These are phyloP conservation scores for Shiraia bambusicola DNA, from an alignment of 2,329 filamentous ascomycete genomes.

Conservation along the genomic window DNA sequence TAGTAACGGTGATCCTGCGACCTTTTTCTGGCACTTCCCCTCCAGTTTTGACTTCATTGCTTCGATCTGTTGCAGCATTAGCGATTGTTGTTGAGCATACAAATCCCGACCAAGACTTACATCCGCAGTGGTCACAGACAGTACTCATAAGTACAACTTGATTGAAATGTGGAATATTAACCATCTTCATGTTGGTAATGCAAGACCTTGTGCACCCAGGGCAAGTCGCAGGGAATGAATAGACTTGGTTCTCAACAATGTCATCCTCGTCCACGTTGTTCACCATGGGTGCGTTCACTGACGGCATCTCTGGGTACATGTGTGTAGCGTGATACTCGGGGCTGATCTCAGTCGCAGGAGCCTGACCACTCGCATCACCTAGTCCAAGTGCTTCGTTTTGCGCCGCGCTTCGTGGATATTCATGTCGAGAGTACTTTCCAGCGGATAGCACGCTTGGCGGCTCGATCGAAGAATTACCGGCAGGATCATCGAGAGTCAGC, in stretches of 20 bases:
- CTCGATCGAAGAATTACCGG: slow-evolving; percentile 95
- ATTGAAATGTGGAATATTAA: slow-evolving; percentile 97
- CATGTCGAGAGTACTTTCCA: slow-evolving; percentile 85
- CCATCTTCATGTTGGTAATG: slow-evolving; percentile 97
- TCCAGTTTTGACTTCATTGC: slow-evolving; percentile 96
- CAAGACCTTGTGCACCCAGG: slow-evolving; percentile 86
- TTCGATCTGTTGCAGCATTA: slow-evolving; percentile 59
- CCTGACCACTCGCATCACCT: slow-evolving; percentile 49
- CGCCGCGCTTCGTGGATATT: slow-evolving; percentile 78
- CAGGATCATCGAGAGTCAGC: slow-evolving; percentile 82
- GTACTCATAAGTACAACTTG: slow-evolving; percentile 96
- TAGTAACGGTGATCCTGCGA: slow-evolving; percentile 75
- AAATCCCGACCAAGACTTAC: slow-evolving; percentile 26
- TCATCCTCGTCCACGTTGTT: slow-evolving; percentile 60
- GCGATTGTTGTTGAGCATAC: background rate
- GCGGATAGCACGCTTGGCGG: slow-evolving; percentile 73
- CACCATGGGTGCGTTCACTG: slow-evolving; percentile 32
- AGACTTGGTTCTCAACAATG: slow-evolving; percentile 91
- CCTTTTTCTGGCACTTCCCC: slow-evolving; percentile 87
- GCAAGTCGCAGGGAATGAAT: slow-evolving; percentile 87
- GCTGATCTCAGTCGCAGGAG: slow-evolving; percentile 58
- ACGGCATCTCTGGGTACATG: slow-evolving; percentile 48
- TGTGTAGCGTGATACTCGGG: slow-evolving; percentile 54
- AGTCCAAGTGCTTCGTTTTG: slow-evolving; percentile 88
- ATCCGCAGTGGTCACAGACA: slow-evolving; percentile 86